Evolutionary conservation across 2,329 filamentous ascomycete species (phyloP), one percentile per base, ranked within the genome.

Genomic region (Sporothrix mexicana): DNA sequence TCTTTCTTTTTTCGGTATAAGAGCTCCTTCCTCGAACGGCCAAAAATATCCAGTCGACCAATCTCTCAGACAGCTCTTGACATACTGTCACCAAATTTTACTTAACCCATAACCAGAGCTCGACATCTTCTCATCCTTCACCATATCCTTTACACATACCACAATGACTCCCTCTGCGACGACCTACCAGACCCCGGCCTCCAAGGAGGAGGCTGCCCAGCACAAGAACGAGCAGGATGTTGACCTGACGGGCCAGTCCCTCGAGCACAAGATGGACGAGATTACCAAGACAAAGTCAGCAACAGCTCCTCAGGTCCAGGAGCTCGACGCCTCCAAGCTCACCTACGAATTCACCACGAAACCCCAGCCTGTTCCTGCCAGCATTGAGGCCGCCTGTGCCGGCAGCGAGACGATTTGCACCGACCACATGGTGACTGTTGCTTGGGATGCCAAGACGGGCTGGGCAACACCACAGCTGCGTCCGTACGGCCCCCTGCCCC

Each of bases 351-450:
- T 83, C 76, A 88, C 85, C 72, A 80, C 82, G 61, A 82, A 79
- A 72, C 87, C 86, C 0, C 87, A 86, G 74, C 75, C 82, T 68
- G 88, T 90, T 67, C 88, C 88, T 69, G 72, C 70, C 13, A 82
- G 84, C 70, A 84, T 86, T 74, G 85, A 81, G 74, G 77, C 78
- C 53, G 85, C 85, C 77, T 83, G 82, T 76, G 72, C 84, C 69
- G 86, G 84, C 76, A 76, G 78, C 74, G 85, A 87, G 79, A 88
- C 86, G 75, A 83, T 89, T 79, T 88, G 87, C 85, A 94, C 93
- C 75, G 94, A 98, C 85, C 95, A 98, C 85, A 97, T 97, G 94
- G 85, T 96, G 78, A 91, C 90, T 69, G 91, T 86, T 23, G 83
- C 84, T 71, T 97, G 94, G 93, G 89, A 86, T 47, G 82, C 81